A percentile compares a stretch with the other conserved stretches of the same genome.
Evolutionary conservation across 2,329 filamentous ascomycete genomes (phyloP).

Genomic region (Xylaria sp.): DNA sequence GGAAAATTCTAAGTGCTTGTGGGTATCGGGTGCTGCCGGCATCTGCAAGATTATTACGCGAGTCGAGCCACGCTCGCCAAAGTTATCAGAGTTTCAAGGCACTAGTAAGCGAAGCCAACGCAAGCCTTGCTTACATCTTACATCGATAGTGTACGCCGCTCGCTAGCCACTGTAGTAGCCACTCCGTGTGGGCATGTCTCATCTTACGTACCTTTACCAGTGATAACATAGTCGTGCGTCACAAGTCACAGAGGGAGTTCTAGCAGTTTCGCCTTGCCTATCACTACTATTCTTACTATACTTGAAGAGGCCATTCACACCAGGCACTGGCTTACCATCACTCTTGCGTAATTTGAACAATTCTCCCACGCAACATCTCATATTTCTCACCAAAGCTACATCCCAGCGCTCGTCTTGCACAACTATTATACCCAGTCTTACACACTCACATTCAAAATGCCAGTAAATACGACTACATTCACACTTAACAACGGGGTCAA

Average conservation of each 20-base stretch:
- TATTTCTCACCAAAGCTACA: conserved; percentile 12
- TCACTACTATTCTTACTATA: not conserved
- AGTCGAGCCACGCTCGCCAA: conserved; percentile 24
- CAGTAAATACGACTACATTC: conserved; percentile 51
- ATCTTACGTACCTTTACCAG: conserved; percentile 7
- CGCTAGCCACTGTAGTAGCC: conserved; percentile 17
- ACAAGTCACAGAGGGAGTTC: conserved; percentile 3
- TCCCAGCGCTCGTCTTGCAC: conserved; percentile 4
- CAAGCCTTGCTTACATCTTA: conserved; percentile 13
- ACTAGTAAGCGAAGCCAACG: conserved; percentile 21
- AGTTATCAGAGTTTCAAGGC: conserved; percentile 17
- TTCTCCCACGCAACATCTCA: not conserved
- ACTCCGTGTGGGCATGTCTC: conserved; percentile 19
- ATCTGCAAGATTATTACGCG: conserved; percentile 28
- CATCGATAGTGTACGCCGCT: conserved; percentile 10
- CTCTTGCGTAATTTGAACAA: conserved; percentile 14
- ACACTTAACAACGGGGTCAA: conserved; percentile 64
- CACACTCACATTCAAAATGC: conserved; percentile 30
- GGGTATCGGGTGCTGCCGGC: conserved; percentile 29
- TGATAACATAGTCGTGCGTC: conserved; percentile 20
- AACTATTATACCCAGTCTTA: not conserved
- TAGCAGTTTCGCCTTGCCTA: conserved; percentile 6
- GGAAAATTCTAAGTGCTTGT: conserved; percentile 14
- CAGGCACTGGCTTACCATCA: not conserved
- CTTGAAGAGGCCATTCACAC: conserved; percentile 24